Conservation (phyloP, 1,284 basidiomycete species). For the Athelia sp. region DNA sequence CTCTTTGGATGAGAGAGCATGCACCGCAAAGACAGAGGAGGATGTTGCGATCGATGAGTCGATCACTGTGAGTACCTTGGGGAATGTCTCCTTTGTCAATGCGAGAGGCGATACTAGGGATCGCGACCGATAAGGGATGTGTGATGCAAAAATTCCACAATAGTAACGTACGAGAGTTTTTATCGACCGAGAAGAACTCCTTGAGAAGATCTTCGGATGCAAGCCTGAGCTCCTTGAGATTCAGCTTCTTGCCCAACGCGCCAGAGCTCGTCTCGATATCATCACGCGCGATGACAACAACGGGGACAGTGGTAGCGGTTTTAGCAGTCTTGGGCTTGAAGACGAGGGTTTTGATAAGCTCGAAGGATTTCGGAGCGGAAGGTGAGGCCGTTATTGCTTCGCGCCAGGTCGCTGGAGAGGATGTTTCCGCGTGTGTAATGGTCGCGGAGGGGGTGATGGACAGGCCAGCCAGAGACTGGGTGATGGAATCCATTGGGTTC, state of each 20-base stretch:
- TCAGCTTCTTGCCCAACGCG: constrained; percentile 77
- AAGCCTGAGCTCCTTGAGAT: constrained; percentile 85
- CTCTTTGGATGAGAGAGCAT: constrained; percentile 63
- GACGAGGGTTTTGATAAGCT: constrained; percentile 79
- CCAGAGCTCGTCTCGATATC: constrained; percentile 75
- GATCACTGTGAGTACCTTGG: constrained; percentile 75
- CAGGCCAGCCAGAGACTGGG: constrained; percentile 40
- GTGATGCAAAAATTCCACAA: constrained; percentile 3
- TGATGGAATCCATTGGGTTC: constrained; percentile 24
- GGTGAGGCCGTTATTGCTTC: constrained; percentile 48
- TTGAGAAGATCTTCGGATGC: constrained; percentile 86
- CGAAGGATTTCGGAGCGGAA: constrained; percentile 52
- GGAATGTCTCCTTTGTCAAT: constrained; percentile 64
- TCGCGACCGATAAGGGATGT: constrained; percentile 6
- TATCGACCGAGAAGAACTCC: constrained; percentile 82
- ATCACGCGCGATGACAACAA: constrained; percentile 85
- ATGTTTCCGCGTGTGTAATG: constrained; percentile 49
- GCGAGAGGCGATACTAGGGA: constrained; percentile 73
- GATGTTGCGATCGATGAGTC: constrained; percentile 72
- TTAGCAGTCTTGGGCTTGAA: constrained; percentile 94
- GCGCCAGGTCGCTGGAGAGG: constrained; percentile 66
- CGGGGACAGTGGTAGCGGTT: constrained; percentile 76
- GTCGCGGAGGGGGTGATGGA: constrained; percentile 48
- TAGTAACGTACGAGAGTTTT: constrained; percentile 72
- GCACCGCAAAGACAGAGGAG: constrained; percentile 66